phyloP scores from a whole-genome alignment of 805 yeast genomes.

The Myxozyma neglecta region DNA sequence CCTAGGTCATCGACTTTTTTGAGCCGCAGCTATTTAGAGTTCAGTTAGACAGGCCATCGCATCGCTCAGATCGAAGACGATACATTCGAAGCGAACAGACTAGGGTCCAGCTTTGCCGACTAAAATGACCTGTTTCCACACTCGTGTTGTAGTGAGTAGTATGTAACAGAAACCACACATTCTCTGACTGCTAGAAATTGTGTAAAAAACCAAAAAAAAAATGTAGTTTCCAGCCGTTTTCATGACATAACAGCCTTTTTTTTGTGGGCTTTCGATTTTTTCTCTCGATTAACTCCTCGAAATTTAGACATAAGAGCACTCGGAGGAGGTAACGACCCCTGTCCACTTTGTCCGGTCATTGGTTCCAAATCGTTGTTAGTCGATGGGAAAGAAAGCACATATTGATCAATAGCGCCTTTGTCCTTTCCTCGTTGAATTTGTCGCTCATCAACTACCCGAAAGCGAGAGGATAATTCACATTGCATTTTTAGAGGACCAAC shows the following conservation, averaged over 20 bases:
- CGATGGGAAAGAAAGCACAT: conserved; percentile 2
- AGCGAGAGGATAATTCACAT: conserved; percentile 20
- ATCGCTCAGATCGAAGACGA: not conserved
- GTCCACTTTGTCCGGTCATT: not conserved
- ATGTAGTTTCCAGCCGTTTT: not conserved
- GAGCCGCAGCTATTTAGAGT: not conserved
- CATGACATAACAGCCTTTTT: conserved; percentile 1
- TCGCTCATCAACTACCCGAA: conserved; percentile 7
- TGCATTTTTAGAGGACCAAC: conserved; percentile 17
- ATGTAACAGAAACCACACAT: too few relatives aligned
- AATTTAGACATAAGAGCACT: conserved; percentile 17
- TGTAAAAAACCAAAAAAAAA: not conserved
- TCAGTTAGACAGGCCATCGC: not conserved
- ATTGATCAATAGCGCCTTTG: not conserved
- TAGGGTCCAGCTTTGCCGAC: not conserved
- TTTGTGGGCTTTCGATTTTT: conserved; percentile 2
- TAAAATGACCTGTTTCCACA: too few relatives aligned
- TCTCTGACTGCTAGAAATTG: not conserved
- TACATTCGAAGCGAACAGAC: not conserved
- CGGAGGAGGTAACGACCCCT: conserved; percentile 5
- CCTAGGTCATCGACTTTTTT: not conserved
- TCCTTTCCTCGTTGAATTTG: not conserved
- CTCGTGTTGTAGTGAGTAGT: too few relatives aligned
- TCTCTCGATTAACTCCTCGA: conserved; percentile 11
- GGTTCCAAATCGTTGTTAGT: not conserved